Percentiles rank a stretch among this genome's conserved stretches.
Evolutionary conservation across 169 alveolate species (phyloP).

Genomic region (Eimeria maxima): DNA sequence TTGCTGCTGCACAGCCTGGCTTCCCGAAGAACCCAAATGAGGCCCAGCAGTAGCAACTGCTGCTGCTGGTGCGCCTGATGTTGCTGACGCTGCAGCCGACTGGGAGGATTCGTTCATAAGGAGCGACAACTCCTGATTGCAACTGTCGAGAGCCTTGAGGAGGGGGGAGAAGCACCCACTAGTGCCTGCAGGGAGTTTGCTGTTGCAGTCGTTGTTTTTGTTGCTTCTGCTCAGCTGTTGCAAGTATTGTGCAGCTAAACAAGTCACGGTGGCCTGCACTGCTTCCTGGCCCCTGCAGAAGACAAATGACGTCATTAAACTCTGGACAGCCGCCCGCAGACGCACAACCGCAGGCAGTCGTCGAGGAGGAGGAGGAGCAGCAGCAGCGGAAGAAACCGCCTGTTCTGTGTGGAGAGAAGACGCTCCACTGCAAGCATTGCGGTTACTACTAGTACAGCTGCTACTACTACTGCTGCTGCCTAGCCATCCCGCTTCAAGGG

Average conservation of each 20-base stretch:
- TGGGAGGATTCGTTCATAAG: slow-evolving; percentile 46
- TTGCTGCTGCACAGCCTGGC: slow-evolving; percentile 9
- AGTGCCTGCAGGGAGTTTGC: background rate
- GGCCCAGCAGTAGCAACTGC: slow-evolving; percentile 34
- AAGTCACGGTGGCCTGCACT: background rate
- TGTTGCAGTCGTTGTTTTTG: background rate
- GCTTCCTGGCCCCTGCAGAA: slow-evolving; percentile 22
- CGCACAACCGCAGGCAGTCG: background rate
- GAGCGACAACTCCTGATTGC: slow-evolving; percentile 13
- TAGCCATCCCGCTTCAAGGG: slow-evolving; percentile 51
- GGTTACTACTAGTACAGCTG: background rate
- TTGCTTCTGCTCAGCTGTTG: slow-evolving; percentile 10
- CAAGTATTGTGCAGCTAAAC: background rate
- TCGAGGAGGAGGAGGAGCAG: slow-evolving; percentile 14
- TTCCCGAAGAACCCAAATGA: background rate
- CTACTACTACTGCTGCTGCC: background rate
- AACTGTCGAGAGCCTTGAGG: slow-evolving; percentile 35
- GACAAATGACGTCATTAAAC: slow-evolving; percentile 29
- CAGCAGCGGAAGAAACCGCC: slow-evolving; percentile 9
- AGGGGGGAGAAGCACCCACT: slow-evolving; percentile 41
- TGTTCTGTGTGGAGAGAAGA: background rate
- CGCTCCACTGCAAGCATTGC: background rate
- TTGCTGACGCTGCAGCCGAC: slow-evolving; percentile 26
- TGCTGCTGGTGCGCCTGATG: slow-evolving; percentile 24
- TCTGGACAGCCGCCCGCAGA: slow-evolving; percentile 17